Evolutionary conservation across 2,329 filamentous ascomycete species (phyloP).

Genomic region (Gaeumannomyces sp.): DNA sequence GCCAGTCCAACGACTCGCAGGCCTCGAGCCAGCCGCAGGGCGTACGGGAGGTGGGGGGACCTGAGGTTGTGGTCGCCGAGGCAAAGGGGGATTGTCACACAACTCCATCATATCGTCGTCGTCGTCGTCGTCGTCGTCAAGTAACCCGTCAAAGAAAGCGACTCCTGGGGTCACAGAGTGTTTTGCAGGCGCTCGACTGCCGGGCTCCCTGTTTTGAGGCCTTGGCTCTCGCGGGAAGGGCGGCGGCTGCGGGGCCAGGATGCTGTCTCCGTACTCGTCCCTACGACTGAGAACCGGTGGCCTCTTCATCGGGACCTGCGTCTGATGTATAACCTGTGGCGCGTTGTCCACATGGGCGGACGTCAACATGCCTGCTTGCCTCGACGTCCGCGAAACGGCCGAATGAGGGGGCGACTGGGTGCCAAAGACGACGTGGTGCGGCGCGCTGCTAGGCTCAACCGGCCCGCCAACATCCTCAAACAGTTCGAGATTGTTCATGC

Average conservation of each 20-base stretch:
- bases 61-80: constrained; percentile 2
- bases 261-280: constrained; percentile 7
- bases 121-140: constrained; percentile 20
- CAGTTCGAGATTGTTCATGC: constrained; percentile 36
- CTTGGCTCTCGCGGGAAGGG: constrained; percentile 8
- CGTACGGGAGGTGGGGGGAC: not conserved
- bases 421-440: constrained; percentile 33
- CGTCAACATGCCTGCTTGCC: constrained; percentile 20
- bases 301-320: constrained; percentile 32
- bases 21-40: not conserved
- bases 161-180: not conserved
- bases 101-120: constrained; percentile 14
- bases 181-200: not conserved
- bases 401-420: constrained; percentile 33
- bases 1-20: constrained; percentile 4
- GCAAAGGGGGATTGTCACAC: not conserved
- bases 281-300: constrained; percentile 6
- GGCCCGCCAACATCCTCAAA: constrained; percentile 26
- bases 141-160: constrained; percentile 15
- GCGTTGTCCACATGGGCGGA: constrained; percentile 25
- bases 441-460: constrained; percentile 20
- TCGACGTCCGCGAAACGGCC: constrained; percentile 24
- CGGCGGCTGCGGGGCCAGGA: constrained; percentile 3
- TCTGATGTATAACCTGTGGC: constrained; percentile 47
- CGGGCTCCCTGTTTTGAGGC: not conserved